These are phyloP conservation scores for Bromus sterilis DNA, from an alignment of 176 grass and related monocot species.

Conservation along the genomic window DNA sequence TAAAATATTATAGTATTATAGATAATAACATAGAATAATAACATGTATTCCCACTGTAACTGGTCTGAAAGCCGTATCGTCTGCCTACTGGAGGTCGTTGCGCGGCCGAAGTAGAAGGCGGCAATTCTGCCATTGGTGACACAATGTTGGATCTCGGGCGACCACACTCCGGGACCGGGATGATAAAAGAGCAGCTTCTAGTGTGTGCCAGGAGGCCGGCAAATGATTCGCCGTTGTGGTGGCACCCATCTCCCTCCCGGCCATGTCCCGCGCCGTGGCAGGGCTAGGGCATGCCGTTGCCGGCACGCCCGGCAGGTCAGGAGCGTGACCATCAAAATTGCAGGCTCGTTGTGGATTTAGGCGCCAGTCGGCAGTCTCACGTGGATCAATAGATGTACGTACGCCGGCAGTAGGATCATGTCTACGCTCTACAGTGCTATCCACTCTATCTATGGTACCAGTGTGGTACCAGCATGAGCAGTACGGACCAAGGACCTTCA, in stretches of 20 bases:
- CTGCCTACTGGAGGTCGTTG: neutral
- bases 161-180: neutral
- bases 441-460: neutral
- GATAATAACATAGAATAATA: no score
- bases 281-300: neutral
- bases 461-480: neutral
- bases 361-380: neutral
- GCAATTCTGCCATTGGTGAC: neutral
- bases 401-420: neutral
- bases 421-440: neutral
- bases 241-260: neutral
- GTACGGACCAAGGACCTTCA: neutral
- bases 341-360: neutral
- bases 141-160: conserved; percentile 12
- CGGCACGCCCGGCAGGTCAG: neutral
- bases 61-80: no score
- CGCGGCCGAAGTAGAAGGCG: neutral
- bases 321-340: neutral
- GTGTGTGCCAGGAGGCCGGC: neutral
- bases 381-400: neutral
- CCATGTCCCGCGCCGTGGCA: neutral
- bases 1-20: no score
- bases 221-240: neutral
- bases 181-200: neutral
- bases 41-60: no score